Evolutionary conservation across 2,329 filamentous ascomycete species (phyloP), one percentile per base, ranked within the genome.

Genomic region (Dactylellina leptospora): DNA sequence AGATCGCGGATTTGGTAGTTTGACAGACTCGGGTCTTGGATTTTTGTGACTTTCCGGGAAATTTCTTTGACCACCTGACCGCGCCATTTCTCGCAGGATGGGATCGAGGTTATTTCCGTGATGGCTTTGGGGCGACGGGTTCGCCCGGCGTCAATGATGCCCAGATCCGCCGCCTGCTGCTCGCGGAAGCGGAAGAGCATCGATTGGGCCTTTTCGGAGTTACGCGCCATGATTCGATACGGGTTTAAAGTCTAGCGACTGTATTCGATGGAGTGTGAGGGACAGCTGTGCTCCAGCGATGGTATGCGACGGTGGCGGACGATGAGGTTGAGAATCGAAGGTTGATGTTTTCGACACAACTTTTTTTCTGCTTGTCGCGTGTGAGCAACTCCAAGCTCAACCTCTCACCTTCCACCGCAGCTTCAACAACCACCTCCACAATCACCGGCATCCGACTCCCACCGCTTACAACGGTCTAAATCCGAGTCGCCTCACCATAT

Each of bases 131-230:
- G 95, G 1, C 95, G 92, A 9, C 76, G 91, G 6, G 92, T 90
- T 74, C 93, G 91, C 69, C 92, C 90, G 25, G 90, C 90, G 83
- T 97, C 93, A 81, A 99, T 91, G 81, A 97, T 97, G 78, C 93
- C 93, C 50, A 97, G 86, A 82, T 97, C 93, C 75, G 92, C 92
- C 75, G 93, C 93, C 86, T 97, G 95, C 77, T 93, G 91, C 79
- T 96, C 95, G 80, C 95, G 92, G 85, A 99, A 99, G 85, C 95
- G 93, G 84, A 97, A 99, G 81, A 99, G 93, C 93, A 99, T 99
- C 50, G 93, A 97, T 84, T 99, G 95, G 78, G 95, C 93, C 82
- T 97, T 99, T 85, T 97, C 93, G 47, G 91, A 93, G 53, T 72
- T 72, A 59, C 68, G 68, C 53, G 68, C 68, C 68, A 72, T 72